Conservation (phyloP, 176 grass and related monocot genomes). For the Carex parvula region DNA sequence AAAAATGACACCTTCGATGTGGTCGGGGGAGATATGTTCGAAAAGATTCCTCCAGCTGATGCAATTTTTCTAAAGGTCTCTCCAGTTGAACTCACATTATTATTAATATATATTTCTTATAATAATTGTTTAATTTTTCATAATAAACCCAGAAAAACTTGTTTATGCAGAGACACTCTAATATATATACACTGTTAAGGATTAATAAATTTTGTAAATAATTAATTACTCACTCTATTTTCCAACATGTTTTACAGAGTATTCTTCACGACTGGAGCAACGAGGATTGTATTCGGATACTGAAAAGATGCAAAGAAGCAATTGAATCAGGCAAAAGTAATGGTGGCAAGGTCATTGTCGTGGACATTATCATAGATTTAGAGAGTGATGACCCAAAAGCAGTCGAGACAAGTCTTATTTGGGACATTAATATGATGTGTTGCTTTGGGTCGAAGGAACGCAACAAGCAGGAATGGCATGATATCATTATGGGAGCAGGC, state of each 20-base stretch:
- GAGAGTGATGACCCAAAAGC: slow-evolving; percentile 16
- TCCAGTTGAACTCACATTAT: not conserved
- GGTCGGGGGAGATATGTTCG: not conserved
- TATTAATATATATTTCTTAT: no score
- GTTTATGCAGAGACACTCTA: no score
- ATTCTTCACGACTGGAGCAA: not conserved
- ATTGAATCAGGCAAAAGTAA: no score
- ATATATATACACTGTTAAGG: no score
- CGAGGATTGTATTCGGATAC: no score
- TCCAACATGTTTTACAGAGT: slow-evolving; percentile 23
- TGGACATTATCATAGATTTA: slow-evolving; percentile 47
- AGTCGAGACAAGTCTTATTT: slow-evolving; percentile 44
- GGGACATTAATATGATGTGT: slow-evolving; percentile 42
- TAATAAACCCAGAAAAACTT: no score
- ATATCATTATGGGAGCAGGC: slow-evolving; percentile 38
- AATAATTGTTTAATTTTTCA: no score
- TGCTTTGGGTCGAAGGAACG: slow-evolving; percentile 30
- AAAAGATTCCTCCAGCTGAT: slow-evolving; percentile 1
- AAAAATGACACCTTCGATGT: not conserved
- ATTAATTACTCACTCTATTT: not conserved
- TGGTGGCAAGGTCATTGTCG: slow-evolving; percentile 50
- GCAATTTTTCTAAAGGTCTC: not conserved
- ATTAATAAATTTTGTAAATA: no score
- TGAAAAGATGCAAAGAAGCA: no score
- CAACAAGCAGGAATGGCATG: slow-evolving; percentile 38